phyloP scores from a whole-genome alignment of 306 rosid species.

The Acacia confusa region DNA sequence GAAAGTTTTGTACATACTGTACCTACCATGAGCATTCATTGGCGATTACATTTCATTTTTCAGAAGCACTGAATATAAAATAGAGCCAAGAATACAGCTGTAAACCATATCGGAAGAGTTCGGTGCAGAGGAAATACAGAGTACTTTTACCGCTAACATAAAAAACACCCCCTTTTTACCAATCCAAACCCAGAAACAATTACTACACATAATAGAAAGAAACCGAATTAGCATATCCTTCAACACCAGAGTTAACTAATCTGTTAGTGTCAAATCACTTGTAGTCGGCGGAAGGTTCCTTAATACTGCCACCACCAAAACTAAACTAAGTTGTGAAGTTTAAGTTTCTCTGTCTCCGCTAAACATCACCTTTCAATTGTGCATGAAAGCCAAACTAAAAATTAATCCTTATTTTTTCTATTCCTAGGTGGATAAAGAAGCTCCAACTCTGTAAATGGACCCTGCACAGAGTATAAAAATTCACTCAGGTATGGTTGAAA shows the following conservation, averaged over 20 bases:
- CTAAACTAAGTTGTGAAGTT: constrained; percentile 37
- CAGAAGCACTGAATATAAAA: constrained; percentile 35
- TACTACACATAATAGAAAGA: constrained; percentile 13
- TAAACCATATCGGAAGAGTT: constrained; percentile 39
- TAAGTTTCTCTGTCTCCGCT: constrained; percentile 47
- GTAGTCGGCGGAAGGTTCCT: constrained; percentile 47
- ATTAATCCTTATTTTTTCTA: constrained; percentile 80
- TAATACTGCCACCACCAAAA: constrained; percentile 53
- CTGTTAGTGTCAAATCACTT: constrained; percentile 52
- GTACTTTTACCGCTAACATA: constrained; percentile 33
- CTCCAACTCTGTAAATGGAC: constrained; percentile 85
- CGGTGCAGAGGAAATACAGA: constrained; percentile 45
- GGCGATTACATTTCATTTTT: constrained; percentile 26
- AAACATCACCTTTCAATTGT: constrained; percentile 49
- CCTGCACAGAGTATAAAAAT: constrained; percentile 77
- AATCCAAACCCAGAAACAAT: constrained; percentile 42
- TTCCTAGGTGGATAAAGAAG: constrained; percentile 74
- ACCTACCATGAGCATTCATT: neutral
- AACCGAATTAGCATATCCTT: constrained; percentile 21
- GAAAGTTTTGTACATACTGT: neutral
- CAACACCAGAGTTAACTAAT: constrained; percentile 34
- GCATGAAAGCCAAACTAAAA: constrained; percentile 74
- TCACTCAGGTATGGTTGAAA: constrained; percentile 55
- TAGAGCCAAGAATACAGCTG: constrained; percentile 31
- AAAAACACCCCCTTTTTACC: constrained; percentile 29